Conservation (phyloP, 2,329 filamentous ascomycete species). For the Aspergillus versicolor region DNA sequence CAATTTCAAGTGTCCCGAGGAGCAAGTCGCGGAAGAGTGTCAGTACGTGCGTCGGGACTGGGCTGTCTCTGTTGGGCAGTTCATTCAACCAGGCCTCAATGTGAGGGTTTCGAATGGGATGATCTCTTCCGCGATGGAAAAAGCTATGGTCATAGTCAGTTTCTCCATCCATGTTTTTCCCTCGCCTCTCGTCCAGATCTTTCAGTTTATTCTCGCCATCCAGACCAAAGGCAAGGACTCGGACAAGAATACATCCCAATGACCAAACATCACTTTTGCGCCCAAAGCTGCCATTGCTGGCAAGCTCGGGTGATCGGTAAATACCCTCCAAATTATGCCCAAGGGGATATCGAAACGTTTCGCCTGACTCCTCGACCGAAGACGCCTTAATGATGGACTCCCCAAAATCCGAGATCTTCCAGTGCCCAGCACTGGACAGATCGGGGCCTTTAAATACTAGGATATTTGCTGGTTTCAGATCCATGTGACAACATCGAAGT, state of each 20-base stretch:
- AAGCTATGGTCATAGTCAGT: conserved; percentile 2
- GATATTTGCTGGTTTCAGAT: conserved; percentile 26
- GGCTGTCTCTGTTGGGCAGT: neutral
- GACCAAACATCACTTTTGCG: conserved; percentile 23
- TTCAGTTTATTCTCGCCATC: conserved; percentile 3
- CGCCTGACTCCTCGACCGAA: neutral
- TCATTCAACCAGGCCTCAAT: conserved; percentile 11
- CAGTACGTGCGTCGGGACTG: neutral
- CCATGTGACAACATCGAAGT: conserved; percentile 14
- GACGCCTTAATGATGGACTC: conserved; percentile 15
- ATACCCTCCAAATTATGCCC: neutral
- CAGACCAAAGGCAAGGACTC: conserved; percentile 17
- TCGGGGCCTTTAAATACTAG: conserved; percentile 15
- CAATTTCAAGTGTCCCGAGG: neutral
- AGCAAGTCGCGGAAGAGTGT: neutral
- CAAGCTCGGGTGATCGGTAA: conserved; percentile 18
- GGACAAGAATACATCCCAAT: conserved; percentile 21
- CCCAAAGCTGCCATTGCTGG: neutral
- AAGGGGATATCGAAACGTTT: neutral
- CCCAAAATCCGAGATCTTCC: conserved; percentile 28
- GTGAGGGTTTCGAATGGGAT: conserved; percentile 14
- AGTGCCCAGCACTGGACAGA: conserved; percentile 16
- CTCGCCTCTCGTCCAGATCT: conserved; percentile 3
- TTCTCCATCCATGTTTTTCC: neutral
- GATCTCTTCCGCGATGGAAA: conserved; percentile 10